A percentile compares a stretch with the other conserved stretches of the same genome.
These are phyloP conservation scores for Termitomyces sp. DNA, from an alignment of 1,284 basidiomycete genomes.

Conservation along the genomic window DNA sequence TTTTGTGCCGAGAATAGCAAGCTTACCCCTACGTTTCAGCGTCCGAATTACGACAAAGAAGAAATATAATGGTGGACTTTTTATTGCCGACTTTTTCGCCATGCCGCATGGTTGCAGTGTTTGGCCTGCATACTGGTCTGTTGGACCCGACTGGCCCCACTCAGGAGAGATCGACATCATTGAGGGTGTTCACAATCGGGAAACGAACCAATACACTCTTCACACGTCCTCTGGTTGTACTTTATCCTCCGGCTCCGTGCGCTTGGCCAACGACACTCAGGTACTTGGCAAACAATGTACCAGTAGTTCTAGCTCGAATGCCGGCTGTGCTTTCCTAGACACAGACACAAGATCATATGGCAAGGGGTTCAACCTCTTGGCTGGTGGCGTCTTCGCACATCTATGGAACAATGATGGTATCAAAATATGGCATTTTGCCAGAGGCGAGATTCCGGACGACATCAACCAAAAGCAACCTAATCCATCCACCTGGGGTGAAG, in stretches of 20 bases:
- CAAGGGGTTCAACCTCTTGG: slow-evolving; percentile 55
- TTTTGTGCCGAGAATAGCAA: neutral
- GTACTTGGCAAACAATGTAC: slow-evolving; percentile 42
- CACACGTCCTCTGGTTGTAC: slow-evolving; percentile 62
- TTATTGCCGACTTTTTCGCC: slow-evolving; percentile 71
- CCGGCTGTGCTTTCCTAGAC: slow-evolving; percentile 65
- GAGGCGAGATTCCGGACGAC: slow-evolving; percentile 16
- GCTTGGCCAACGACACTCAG: slow-evolving; percentile 24
- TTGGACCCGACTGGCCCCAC: slow-evolving; percentile 68
- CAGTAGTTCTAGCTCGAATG: slow-evolving; percentile 43
- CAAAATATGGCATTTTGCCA: slow-evolving; percentile 68
- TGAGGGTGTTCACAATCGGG: slow-evolving; percentile 60
- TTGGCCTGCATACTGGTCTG: slow-evolving; percentile 74
- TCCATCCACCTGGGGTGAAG: slow-evolving; percentile 64
- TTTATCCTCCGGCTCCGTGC: slow-evolving; percentile 31
- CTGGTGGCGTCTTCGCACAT: slow-evolving; percentile 76
- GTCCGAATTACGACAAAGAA: slow-evolving; percentile 71
- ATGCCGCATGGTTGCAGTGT: slow-evolving; percentile 79
- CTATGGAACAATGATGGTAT: slow-evolving; percentile 67
- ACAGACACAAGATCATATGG: slow-evolving; percentile 56
- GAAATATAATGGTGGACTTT: slow-evolving; percentile 63
- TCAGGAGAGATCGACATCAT: slow-evolving; percentile 69
- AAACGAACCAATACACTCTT: slow-evolving; percentile 65
- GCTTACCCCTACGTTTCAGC: slow-evolving; percentile 27
- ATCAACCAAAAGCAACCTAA: slow-evolving; percentile 52